Evolutionary conservation across 2,329 filamentous ascomycete species (phyloP).

Genomic region (Plenodomus lindquistii): DNA sequence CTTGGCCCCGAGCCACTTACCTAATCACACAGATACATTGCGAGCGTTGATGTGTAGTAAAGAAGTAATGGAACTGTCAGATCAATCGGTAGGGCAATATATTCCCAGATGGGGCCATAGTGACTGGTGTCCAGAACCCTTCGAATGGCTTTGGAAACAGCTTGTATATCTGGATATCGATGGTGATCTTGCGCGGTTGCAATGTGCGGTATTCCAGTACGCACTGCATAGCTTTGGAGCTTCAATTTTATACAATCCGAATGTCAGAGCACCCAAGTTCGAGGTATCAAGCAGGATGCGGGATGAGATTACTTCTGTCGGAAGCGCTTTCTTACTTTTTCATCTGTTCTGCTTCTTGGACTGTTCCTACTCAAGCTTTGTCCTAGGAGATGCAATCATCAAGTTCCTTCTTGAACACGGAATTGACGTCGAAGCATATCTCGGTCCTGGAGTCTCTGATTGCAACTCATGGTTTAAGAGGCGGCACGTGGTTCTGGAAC

Average conservation of each 20-base stretch:
- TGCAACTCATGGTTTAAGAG: background rate
- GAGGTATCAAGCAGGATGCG: background rate
- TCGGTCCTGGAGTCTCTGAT: background rate
- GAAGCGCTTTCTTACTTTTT: background rate
- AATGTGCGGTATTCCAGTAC: background rate
- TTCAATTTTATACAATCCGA: background rate
- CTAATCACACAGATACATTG: background rate
- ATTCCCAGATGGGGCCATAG: background rate
- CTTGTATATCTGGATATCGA: background rate
- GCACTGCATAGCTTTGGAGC: background rate
- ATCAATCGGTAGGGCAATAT: background rate
- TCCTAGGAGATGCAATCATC: background rate
- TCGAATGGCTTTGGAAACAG: background rate
- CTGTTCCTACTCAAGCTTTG: background rate
- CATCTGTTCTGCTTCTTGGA: background rate
- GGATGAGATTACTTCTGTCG: background rate
- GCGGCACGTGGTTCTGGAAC: background rate
- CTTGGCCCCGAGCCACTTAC: no score
- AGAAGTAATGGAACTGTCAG: background rate
- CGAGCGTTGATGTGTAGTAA: background rate
- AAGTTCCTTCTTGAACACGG: background rate
- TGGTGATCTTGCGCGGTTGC: background rate
- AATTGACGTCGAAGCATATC: constrained; percentile 2
- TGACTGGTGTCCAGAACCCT: background rate
- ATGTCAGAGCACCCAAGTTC: background rate